Evolutionary conservation across 139 green algal genomes (phyloP), one percentile per base, ranked within the genome.

Genomic region (Chlamydomonas applanata): DNA sequence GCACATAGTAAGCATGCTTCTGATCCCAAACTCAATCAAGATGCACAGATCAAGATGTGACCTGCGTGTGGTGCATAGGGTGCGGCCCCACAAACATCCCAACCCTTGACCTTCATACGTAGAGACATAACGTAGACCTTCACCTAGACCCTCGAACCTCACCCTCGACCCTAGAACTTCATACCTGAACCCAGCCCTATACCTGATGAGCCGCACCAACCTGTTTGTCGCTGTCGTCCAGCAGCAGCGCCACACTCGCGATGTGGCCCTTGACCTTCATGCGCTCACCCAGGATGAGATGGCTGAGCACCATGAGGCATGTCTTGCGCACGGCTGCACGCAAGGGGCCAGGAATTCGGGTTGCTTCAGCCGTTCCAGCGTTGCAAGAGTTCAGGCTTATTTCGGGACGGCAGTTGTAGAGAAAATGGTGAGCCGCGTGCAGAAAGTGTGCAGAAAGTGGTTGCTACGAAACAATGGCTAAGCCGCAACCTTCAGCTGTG

Each of bases 281-380:
- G 92, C 97, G 97, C 85, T 98, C 94, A 71, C 96, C 95, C 64
- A 98, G 84, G 74, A 98, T 94, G 14, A 99, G 88, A 87, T 99
- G 95, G 11, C 86, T 89, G 72, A 99, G 83, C 63, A 97, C 92
- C 78, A 93, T 90, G 66, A 98, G 75, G n/a, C 85, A 79, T 19
- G 90, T 93, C 68, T 88, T 90, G 25, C 90, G 73, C 63, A 97
- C 88, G 20, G 65, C 75, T 84, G 81, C 45, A 80, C n/a, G 14
- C 11, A 56, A n/a, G n/a, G n/a, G n/a, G n/a, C n/a, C n/a, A n/a
- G n/a, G n/a, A n/a, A n/a, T n/a, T n/a, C n/a, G n/a, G n/a, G n/a
- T n/a, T n/a, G n/a, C n/a, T n/a, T n/a, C n/a, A n/a, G n/a, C n/a
- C n/a, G n/a, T n/a, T n/a, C n/a, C n/a, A n/a, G n/a, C n/a, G n/a